Evolutionary conservation across 345 rosid species (phyloP).

Genomic region (Microcos paniculata): DNA sequence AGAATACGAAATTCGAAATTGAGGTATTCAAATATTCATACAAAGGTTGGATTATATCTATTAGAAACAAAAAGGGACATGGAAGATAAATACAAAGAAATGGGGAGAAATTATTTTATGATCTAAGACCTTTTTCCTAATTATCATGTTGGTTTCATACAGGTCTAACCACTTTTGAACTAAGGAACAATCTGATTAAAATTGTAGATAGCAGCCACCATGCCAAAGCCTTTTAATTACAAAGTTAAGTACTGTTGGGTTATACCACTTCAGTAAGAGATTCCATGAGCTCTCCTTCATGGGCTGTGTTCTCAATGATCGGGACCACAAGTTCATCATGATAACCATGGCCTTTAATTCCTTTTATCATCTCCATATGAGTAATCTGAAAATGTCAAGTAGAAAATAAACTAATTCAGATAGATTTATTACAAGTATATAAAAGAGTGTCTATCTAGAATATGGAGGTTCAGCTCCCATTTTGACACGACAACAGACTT

Average conservation of each 20-base stretch:
- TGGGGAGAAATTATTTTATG: neutral
- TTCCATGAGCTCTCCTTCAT: constrained; percentile 36
- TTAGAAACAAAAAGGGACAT: neutral
- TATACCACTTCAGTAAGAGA: constrained; percentile 40
- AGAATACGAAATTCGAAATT: neutral
- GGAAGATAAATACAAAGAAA: neutral
- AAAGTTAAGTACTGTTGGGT: neutral
- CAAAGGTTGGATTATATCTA: neutral
- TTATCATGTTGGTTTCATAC: neutral
- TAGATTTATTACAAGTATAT: neutral
- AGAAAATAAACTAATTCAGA: neutral
- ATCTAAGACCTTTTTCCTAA: neutral
- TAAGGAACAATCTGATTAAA: neutral
- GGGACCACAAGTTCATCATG: constrained; percentile 52
- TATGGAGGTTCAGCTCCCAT: neutral
- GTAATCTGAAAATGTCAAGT: constrained; percentile 23
- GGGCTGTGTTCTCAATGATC: constrained; percentile 48
- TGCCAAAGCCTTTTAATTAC: neutral
- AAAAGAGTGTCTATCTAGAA: neutral
- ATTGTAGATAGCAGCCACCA: neutral
- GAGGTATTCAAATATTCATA: neutral
- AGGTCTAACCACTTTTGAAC: neutral
- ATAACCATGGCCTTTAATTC: constrained; percentile 46
- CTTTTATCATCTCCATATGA: constrained; percentile 57
- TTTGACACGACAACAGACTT: neutral